Evolutionary conservation across 306 rosid genomes (phyloP).

Genomic region (Trichosanthes truncata): DNA sequence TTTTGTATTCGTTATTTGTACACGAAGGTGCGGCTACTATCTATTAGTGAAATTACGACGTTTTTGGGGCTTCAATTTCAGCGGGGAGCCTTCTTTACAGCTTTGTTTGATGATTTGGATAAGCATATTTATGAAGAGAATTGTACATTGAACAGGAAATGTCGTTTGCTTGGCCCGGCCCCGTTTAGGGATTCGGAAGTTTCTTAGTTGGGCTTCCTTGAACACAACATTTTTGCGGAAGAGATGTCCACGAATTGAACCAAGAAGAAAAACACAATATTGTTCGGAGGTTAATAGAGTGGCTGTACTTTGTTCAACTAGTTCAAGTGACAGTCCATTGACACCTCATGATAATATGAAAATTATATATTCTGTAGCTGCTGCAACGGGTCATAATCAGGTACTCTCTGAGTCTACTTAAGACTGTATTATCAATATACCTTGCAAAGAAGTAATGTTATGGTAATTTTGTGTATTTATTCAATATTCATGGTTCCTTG

Average conservation of each 20-base stretch:
- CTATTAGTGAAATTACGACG: neutral
- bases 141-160: neutral
- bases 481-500: neutral
- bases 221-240: constrained; percentile 5
- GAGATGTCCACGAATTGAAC: constrained; percentile 17
- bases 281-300: constrained; percentile 14
- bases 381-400: constrained; percentile 96
- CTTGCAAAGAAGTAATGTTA: neutral
- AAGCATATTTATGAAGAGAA: neutral
- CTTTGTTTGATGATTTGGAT: neutral
- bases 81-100: neutral
- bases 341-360: constrained; percentile 34
- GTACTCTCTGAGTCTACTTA: constrained; percentile 18
- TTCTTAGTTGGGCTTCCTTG: neutral
- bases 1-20: neutral
- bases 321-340: constrained; percentile 14
- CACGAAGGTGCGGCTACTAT: neutral
- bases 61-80: neutral
- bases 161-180: neutral
- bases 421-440: neutral
- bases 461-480: neutral
- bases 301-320: constrained; percentile 26
- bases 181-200: neutral
- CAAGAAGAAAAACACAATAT: constrained; percentile 11
- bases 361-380: constrained; percentile 68